phyloP scores from a whole-genome alignment of 331 rosid species.

The Rosa hybrid region DNA sequence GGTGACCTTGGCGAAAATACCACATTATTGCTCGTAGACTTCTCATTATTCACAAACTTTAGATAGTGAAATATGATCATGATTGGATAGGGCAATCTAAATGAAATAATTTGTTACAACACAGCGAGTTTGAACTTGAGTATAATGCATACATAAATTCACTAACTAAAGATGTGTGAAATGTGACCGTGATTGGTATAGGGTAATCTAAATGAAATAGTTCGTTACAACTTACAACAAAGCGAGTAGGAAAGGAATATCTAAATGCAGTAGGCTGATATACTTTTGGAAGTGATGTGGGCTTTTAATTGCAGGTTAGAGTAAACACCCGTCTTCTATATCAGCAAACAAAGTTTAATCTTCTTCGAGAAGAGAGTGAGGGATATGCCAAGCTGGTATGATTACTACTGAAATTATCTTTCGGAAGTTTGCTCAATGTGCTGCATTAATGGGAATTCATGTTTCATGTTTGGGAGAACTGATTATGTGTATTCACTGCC shows the following conservation, averaged over 20 bases:
- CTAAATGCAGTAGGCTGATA: constrained; percentile 4
- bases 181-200: not conserved
- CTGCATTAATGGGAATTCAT: not conserved
- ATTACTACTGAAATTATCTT: not conserved
- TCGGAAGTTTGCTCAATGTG: not conserved
- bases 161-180: not conserved
- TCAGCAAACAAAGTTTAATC: constrained; percentile 98
- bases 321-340: constrained; percentile 97
- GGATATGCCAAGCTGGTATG: constrained; percentile 99
- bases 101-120: not conserved
- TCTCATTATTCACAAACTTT: not conserved
- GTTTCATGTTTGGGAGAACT: constrained; percentile 9
- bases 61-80: not conserved
- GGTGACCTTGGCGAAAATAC: not conserved
- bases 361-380: constrained; percentile 98
- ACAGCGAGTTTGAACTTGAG: not conserved
- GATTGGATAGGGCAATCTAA: not conserved
- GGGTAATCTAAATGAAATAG: not conserved
- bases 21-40: not conserved
- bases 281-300: constrained; percentile 23
- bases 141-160: not conserved
- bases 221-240: not conserved
- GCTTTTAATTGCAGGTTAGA: constrained; percentile 73
- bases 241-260: not conserved
- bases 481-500: constrained; percentile 29